Evolutionary conservation across 2,329 filamentous ascomycete genomes (phyloP), one percentile per base, ranked within the genome.

Genomic region (Eutypa lata): DNA sequence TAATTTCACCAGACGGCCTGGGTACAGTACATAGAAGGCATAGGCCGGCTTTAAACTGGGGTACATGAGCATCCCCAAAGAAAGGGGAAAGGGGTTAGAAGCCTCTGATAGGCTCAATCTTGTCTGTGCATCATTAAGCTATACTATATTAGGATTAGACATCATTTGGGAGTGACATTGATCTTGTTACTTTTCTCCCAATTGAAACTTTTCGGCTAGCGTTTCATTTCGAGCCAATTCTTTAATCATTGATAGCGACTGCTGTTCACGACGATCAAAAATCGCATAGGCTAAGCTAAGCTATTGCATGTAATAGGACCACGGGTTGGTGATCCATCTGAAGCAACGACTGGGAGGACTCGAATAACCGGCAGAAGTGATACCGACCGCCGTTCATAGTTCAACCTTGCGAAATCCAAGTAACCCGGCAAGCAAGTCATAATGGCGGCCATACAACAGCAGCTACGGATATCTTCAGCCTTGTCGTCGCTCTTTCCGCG

Each of bases 401-500:
- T 10, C 26, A 31, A 31, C 26, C 26, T 31, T n/a, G 21, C 33
- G n/a, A n/a, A n/a, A n/a, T n/a, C n/a, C n/a, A n/a, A n/a, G n/a
- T n/a, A n/a, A n/a, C n/a, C n/a, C n/a, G n/a, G n/a, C n/a, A 35
- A 48, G 8, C 7, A 50, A 55, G 33, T 51, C 62, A 71, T 60
- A 50, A 82, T 82, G 79, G 77, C 78, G 47, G 70, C 70, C 43
- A 54, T 67, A 56, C 71, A 74, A 56, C 71, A 74, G 56, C 67
- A 68, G 49, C 65, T 74, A 31, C 69, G 71, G 51, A 66, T 69
- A 31, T 71, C 72, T 45, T 66, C 65, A 43, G 68, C 71, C 37
- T 63, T 74, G 48, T 70, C 77, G 21, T 72, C 79, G 47, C 77
- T 88, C 57, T 71, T 88, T 53, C 82, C 85, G 48, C 76, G 79